Conservation (phyloP, 306 rosid genomes). For the Hippophae gyantsensis region DNA sequence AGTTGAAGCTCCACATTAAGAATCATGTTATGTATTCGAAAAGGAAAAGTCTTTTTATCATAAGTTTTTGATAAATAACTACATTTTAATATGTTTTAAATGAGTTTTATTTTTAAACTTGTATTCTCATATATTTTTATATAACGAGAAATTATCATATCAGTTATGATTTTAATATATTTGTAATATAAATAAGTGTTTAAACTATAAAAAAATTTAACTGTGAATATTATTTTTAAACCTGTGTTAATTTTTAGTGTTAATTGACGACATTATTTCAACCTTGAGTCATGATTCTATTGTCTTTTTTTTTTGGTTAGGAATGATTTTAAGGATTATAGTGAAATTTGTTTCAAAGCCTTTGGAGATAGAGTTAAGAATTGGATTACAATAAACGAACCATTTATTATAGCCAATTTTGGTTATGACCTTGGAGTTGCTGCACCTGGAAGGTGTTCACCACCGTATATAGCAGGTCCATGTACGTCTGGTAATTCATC, state of each 20-base stretch:
- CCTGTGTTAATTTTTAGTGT: neutral
- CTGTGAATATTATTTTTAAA: too few species aligned
- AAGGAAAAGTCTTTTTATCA: too few species aligned
- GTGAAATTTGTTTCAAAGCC: conserved; percentile 5
- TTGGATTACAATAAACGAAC: conserved; percentile 33
- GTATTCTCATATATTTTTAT: too few species aligned
- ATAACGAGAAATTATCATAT: too few species aligned
- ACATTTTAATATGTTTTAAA: too few species aligned
- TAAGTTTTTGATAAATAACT: too few species aligned
- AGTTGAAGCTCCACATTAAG: too few species aligned
- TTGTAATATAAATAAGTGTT: too few species aligned
- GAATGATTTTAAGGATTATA: conserved; percentile 14
- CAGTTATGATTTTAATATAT: too few species aligned
- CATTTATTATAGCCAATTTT: conserved; percentile 3
- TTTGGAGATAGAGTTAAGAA: conserved; percentile 13
- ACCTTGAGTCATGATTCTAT: neutral
- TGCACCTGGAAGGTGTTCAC: conserved; percentile 32
- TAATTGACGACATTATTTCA: neutral
- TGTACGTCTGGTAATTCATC: conserved; percentile 23
- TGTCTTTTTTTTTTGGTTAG: neutral
- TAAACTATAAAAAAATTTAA: too few species aligned
- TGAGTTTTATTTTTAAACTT: too few species aligned
- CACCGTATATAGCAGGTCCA: neutral
- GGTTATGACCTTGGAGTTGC: conserved; percentile 24
- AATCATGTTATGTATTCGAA: too few species aligned